These are phyloP conservation scores for Podaxis sp. DNA, from an alignment of 768 basidiomycete species.

Conservation along the genomic window DNA sequence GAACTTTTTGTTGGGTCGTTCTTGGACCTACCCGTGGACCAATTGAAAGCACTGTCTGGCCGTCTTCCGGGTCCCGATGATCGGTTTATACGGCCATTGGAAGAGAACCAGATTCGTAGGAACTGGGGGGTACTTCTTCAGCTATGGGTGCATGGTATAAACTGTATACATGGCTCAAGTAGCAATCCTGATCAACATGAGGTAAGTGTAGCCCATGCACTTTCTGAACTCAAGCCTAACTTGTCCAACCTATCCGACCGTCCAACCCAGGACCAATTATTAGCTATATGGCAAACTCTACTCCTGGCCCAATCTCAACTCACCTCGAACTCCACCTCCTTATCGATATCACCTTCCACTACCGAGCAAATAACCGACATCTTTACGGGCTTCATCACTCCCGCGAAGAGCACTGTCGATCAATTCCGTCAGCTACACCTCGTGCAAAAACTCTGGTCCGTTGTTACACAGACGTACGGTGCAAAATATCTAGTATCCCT, in stretches of 20 bases:
- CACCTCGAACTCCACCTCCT: conserved; percentile 33
- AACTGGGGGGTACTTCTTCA: conserved; percentile 13
- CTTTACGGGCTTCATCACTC: conserved; percentile 31
- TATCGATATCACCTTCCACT: conserved; percentile 27
- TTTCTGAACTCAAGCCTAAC: background rate
- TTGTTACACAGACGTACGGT: conserved; percentile 45
- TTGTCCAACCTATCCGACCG: background rate
- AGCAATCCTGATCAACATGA: background rate
- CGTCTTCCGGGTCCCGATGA: conserved; percentile 3
- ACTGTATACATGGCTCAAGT: background rate
- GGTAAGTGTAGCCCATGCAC: background rate
- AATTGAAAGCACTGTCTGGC: background rate
- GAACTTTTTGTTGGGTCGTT: conserved; percentile 12
- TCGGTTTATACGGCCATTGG: conserved; percentile 7
- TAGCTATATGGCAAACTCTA: conserved; percentile 51
- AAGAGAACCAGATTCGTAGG: conserved; percentile 14
- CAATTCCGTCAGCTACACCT: conserved; percentile 36
- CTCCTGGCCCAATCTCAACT: conserved; percentile 46
- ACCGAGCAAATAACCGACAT: conserved; percentile 29
- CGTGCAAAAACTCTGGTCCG: conserved; percentile 45
- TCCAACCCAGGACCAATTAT: conserved; percentile 29
- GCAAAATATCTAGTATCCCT: conserved; percentile 33
- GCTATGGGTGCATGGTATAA: conserved; percentile 9
- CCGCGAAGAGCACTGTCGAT: conserved; percentile 15
- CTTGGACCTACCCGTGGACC: conserved; percentile 3